Percentiles rank a stretch among this genome's conserved stretches.
These are phyloP conservation scores for Mallotus nudiflorus DNA, from an alignment of 345 rosid species.

Conservation along the genomic window DNA sequence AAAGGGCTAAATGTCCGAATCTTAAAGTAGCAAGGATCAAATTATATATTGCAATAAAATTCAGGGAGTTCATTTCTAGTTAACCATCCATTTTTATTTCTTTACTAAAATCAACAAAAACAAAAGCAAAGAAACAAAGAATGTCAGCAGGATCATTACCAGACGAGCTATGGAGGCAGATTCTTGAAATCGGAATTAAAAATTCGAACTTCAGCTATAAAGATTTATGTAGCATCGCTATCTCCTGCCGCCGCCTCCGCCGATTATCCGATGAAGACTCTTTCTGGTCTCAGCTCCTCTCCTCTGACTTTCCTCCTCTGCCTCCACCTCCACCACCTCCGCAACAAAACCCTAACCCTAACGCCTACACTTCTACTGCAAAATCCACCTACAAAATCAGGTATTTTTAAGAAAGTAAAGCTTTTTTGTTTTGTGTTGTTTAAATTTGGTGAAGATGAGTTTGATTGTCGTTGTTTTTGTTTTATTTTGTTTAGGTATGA, in stretches of 20 bases:
- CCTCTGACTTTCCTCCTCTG: slow-evolving; percentile 47
- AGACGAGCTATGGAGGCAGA: slow-evolving; percentile 77
- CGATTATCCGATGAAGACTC: slow-evolving; percentile 65
- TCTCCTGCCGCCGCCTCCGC: slow-evolving; percentile 67
- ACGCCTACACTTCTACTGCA: slow-evolving; percentile 17
- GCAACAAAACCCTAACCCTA: slow-evolving; percentile 20
- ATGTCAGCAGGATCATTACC: slow-evolving; percentile 56
- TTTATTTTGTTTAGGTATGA: slow-evolving; percentile 51
- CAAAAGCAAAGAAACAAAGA: not conserved
- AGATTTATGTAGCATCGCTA: slow-evolving; percentile 82
- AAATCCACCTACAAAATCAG: slow-evolving; percentile 54
- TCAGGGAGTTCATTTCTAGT: too few species aligned
- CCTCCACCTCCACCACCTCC: slow-evolving; percentile 23
- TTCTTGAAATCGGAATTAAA: slow-evolving; percentile 55
- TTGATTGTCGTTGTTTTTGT: not conserved
- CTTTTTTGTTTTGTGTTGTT: not conserved
- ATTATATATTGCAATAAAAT: too few species aligned
- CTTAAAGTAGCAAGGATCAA: too few species aligned
- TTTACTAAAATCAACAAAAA: too few species aligned
- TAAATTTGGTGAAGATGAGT: not conserved
- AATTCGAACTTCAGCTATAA: slow-evolving; percentile 45
- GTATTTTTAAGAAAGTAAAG: slow-evolving; percentile 19
- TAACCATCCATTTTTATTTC: too few species aligned
- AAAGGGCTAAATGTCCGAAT: too few species aligned
- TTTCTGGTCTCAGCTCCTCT: slow-evolving; percentile 61